phyloP scores from a whole-genome alignment of 2,329 filamentous ascomycete genomes.

The Lachnellula willkommii region DNA sequence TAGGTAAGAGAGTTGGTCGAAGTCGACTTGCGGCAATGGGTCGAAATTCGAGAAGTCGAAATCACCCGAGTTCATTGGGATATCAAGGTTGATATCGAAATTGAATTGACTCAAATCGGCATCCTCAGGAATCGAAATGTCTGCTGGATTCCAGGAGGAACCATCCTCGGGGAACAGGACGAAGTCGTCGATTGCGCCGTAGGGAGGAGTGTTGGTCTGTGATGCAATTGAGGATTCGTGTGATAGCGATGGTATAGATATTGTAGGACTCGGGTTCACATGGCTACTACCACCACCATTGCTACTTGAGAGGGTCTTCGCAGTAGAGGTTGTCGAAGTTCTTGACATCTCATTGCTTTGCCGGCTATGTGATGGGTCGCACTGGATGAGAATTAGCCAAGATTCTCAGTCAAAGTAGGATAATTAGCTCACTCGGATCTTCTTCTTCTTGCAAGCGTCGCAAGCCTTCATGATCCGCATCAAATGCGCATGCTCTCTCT shows the following conservation, averaged over 20 bases:
- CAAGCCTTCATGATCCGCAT: constrained; percentile 67
- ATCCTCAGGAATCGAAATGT: constrained; percentile 13
- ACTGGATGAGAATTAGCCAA: constrained; percentile 19
- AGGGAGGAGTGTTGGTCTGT: constrained; percentile 15
- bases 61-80: neutral
- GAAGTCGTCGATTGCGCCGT: constrained; percentile 27
- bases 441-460: constrained; percentile 56
- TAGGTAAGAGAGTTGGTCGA: neutral
- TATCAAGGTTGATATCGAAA: constrained; percentile 19
- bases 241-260: constrained; percentile 11
- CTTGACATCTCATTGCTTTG: constrained; percentile 22
- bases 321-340: constrained; percentile 17
- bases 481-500: constrained; percentile 60
- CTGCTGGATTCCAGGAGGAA: constrained; percentile 21
- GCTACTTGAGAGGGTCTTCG: constrained; percentile 17
- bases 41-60: neutral
- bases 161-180: constrained; percentile 27
- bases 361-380: constrained; percentile 29
- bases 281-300: constrained; percentile 4
- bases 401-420: neutral
- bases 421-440: constrained; percentile 41
- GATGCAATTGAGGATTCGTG: constrained; percentile 12
- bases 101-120: constrained; percentile 23
- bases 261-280: constrained; percentile 13
- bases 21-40: neutral